phyloP scores from a whole-genome alignment of 2,329 filamentous ascomycete genomes.

The Cladosporium sp. region DNA sequence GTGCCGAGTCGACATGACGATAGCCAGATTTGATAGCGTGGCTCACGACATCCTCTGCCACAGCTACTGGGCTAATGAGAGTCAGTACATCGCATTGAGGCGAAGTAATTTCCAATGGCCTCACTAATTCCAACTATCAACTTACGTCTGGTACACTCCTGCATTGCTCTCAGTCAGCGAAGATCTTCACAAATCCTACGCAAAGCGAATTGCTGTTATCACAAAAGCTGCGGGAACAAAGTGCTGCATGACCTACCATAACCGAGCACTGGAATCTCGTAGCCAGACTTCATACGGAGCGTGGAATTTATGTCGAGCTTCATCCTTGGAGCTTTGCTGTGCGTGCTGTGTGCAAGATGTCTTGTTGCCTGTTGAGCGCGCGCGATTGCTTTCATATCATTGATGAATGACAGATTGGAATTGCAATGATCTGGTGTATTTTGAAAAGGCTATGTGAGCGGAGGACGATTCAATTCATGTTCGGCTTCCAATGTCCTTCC shows the following conservation, averaged over 20 bases:
- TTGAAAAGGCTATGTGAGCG: background rate
- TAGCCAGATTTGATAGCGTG: conserved; percentile 60
- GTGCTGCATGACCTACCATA: conserved; percentile 51
- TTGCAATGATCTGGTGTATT: background rate
- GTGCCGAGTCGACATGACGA: conserved; percentile 61
- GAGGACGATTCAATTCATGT: background rate
- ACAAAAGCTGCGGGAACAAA: background rate
- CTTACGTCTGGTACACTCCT: conserved; percentile 40
- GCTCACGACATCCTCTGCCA: conserved; percentile 58
- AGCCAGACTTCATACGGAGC: conserved; percentile 58
- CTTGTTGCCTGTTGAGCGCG: background rate
- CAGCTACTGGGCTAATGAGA: conserved; percentile 51
- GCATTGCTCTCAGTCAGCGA: background rate
- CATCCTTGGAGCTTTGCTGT: conserved; percentile 36
- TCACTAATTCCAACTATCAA: background rate
- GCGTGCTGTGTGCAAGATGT: background rate
- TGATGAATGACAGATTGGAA: background rate
- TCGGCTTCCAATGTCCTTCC: too few relatives aligned
- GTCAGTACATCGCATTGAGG: conserved; percentile 6
- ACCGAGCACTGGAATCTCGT: conserved; percentile 61
- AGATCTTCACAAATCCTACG: background rate
- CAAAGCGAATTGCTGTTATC: background rate
- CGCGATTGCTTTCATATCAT: conserved; percentile 5
- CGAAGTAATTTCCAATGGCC: background rate
- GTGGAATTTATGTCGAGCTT: conserved; percentile 49